Percentiles rank a stretch among this genome's conserved stretches.
Evolutionary conservation across 768 basidiomycete genomes (phyloP).

Genomic region (Suillus decipiens): DNA sequence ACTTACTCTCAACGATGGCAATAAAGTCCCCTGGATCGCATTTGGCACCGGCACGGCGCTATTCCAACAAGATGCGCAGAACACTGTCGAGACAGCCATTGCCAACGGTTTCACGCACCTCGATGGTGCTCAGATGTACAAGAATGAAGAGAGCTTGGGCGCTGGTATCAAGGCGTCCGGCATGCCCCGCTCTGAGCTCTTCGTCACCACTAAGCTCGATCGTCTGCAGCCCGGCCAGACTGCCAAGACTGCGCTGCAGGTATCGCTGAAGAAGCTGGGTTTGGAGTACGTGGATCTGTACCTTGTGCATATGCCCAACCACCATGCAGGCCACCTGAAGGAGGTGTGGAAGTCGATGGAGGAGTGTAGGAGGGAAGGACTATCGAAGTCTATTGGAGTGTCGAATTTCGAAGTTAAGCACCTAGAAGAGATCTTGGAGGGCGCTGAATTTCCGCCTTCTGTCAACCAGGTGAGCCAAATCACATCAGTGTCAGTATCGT

Average conservation of each 20-base stretch:
- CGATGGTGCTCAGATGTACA: not conserved
- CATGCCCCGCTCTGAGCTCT: constrained; percentile 40
- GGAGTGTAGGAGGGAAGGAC: constrained; percentile 37
- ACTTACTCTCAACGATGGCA: constrained; percentile 39
- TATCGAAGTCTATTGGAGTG: constrained; percentile 42
- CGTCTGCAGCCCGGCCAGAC: constrained; percentile 16
- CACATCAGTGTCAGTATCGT: no score
- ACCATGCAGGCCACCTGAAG: constrained; percentile 28
- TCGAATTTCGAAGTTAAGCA: constrained; percentile 45
- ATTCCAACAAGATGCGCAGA: constrained; percentile 29
- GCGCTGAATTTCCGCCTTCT: constrained; percentile 42
- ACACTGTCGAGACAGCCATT: constrained; percentile 27
- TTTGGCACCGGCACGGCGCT: constrained; percentile 36
- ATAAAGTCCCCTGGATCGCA: constrained; percentile 37
- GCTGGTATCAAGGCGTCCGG: constrained; percentile 32
- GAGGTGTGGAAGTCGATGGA: constrained; percentile 45
- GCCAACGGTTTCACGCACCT: constrained; percentile 31
- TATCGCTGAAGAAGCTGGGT: constrained; percentile 42
- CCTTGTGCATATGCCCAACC: constrained; percentile 42
- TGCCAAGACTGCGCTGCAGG: constrained; percentile 37
- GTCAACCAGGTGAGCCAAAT: constrained; percentile 46
- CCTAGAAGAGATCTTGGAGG: constrained; percentile 40
- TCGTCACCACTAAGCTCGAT: constrained; percentile 44
- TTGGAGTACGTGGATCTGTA: constrained; percentile 20
- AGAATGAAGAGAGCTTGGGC: constrained; percentile 36